Conservation (phyloP, 1,139 yeast species). For the Suhomyces terraborum region DNA sequence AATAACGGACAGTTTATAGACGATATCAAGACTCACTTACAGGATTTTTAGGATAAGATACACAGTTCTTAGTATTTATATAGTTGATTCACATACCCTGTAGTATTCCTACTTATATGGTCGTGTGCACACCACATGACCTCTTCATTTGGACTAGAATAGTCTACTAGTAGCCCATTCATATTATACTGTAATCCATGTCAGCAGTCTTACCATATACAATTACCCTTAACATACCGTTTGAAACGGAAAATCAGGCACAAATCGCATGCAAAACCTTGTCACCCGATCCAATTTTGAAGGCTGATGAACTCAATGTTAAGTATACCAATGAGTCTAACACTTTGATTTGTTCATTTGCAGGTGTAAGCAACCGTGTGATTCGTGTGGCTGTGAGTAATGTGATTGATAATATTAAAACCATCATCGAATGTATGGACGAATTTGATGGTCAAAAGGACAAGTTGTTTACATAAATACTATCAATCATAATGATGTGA, state of each 20-base stretch:
- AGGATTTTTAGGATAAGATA: background rate
- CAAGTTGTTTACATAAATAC: constrained; percentile 16
- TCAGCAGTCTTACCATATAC: constrained; percentile 12
- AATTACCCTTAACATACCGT: constrained; percentile 56
- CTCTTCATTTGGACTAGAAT: too few relatives aligned
- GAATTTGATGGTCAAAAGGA: constrained; percentile 51
- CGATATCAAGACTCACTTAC: constrained; percentile 3
- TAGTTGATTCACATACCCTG: too few relatives aligned
- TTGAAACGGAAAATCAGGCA: constrained; percentile 61
- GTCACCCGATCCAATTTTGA: constrained; percentile 77
- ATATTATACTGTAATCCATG: background rate
- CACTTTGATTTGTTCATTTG: constrained; percentile 45
- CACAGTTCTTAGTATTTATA: too few relatives aligned
- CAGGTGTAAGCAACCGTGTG: constrained; percentile 62
- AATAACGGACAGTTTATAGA: constrained; percentile 9
- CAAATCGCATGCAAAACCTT: constrained; percentile 59
- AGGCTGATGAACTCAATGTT: constrained; percentile 59
- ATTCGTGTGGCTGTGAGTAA: constrained; percentile 72
- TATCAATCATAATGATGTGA: too few relatives aligned
- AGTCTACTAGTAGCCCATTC: too few relatives aligned
- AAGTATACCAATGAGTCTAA: constrained; percentile 33
- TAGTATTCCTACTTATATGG: background rate
- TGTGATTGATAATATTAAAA: constrained; percentile 62
- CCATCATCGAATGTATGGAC: constrained; percentile 68
- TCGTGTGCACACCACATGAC: background rate